Percentiles rank a stretch among this genome's conserved stretches.
Evolutionary conservation across 108 stramenopile species (phyloP).

Genomic region (Cyclotella sp.): DNA sequence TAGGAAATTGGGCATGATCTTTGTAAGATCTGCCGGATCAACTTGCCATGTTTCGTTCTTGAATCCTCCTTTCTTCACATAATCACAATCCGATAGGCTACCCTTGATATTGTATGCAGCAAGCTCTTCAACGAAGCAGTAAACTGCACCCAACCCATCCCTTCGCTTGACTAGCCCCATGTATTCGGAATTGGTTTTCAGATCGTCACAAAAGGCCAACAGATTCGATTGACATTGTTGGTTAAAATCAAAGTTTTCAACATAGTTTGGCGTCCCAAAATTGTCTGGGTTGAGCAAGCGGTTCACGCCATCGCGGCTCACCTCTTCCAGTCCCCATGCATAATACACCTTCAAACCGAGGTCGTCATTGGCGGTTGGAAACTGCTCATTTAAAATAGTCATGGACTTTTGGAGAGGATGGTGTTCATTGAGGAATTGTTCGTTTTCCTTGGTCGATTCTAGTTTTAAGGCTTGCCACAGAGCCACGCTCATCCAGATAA

Average conservation of each 20-base stretch:
- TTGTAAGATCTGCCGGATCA: conserved; percentile 10
- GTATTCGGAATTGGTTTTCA: conserved; percentile 47
- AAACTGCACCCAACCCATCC: conserved; percentile 49
- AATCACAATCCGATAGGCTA: conserved; percentile 45
- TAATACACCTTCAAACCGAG: conserved; percentile 53
- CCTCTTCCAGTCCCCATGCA: conserved; percentile 58
- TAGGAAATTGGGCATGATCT: conserved; percentile 40
- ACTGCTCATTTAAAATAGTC: conserved; percentile 51
- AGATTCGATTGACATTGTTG: conserved; percentile 55
- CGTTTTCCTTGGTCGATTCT: conserved; percentile 56
- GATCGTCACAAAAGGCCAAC: conserved; percentile 38
- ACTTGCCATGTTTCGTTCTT: conserved; percentile 49
- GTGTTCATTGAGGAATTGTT: conserved; percentile 55
- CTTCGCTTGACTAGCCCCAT: conserved; percentile 52
- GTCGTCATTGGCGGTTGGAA: conserved; percentile 51
- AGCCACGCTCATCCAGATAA: conserved; percentile 42
- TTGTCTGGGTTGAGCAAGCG: conserved; percentile 46
- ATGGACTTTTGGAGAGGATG: conserved; percentile 61
- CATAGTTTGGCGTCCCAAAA: conserved; percentile 47
- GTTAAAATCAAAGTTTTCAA: conserved; percentile 46
- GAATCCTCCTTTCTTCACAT: conserved; percentile 49
- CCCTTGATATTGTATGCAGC: conserved; percentile 52
- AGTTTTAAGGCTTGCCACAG: conserved; percentile 44
- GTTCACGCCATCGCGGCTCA: conserved; percentile 59
- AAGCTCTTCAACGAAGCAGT: conserved; percentile 59